Evolutionary conservation across 1,139 yeast species (phyloP), one percentile per base, ranked within the genome.

Genomic region (Sugiyamaella japonica): DNA sequence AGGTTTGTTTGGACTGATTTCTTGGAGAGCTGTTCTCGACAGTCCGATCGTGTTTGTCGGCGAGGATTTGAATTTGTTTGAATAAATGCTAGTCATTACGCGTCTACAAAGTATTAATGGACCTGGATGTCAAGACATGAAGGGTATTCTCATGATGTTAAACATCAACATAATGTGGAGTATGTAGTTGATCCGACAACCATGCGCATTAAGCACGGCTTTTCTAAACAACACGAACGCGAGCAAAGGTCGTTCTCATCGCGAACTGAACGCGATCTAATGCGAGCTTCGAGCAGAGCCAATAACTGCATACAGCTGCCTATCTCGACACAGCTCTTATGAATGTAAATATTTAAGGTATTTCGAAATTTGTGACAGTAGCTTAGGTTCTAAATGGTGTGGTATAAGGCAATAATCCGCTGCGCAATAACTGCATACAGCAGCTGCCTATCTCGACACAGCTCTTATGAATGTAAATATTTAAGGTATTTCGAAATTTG

Each of bases 1-100:
- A 20, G 38, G 16, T 38, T 48, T 53, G 43, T 53, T 53, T 8
- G 56, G 56, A 48, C 56, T 48, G 15, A 48, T 8, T 17, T 53
- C 56, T 32, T 49, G 52, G 8, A 53, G 46, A 17, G 50, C 53
- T 10, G 51, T 48, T 45, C 49, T 34, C 28, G 49, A 45, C 12
- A 32, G 49, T 5, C 38, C 48, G 10, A 44, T 17, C 1, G 42
- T 17, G 32, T 12, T 40, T 23, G 16, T 25, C 10, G 44, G 9
- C n/a, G 23, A 25, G 2, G 37, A 10, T 16, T 25, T 28, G 5
- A 13, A 32, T 6, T 44, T 34, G 29, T 34, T 32, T 8, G 7
- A 25, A 15, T 31, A 43, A 20, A 43, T 43, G 6, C 17, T 36
- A 3, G 20, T 40, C 47, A 39, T 39, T 15, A 3, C 25, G 25